Conservation (phyloP, 805 yeast species). For the Saturnispora quitensis region DNA sequence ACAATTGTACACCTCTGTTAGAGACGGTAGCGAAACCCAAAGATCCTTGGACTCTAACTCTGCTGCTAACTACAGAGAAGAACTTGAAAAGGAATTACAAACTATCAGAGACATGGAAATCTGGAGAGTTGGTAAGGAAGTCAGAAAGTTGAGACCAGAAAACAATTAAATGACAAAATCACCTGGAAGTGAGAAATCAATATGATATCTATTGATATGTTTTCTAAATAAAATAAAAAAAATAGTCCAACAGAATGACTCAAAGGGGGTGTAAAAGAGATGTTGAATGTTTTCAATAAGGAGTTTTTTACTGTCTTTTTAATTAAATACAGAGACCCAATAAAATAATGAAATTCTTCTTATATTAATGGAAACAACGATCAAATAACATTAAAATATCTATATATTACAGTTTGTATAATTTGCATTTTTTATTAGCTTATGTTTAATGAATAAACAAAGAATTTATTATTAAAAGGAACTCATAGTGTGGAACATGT, state of each 20-base stretch:
- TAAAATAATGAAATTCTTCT: not conserved
- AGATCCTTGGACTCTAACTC: conserved; percentile 98
- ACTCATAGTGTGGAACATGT: not conserved
- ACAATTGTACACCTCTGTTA: conserved; percentile 90
- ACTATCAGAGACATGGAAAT: conserved; percentile 95
- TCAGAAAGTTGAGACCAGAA: conserved; percentile 99
- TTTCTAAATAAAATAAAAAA: not conserved
- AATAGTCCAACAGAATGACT: not conserved
- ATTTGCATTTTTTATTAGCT: conserved; percentile 1
- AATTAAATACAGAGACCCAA: not conserved
- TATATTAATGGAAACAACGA: not conserved
- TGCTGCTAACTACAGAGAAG: conserved; percentile 94
- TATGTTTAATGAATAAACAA: conserved; percentile 9
- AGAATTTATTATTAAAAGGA: not conserved
- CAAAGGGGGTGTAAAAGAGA: not conserved
- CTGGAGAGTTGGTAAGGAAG: conserved; percentile 99
- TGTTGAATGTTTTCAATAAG: not conserved
- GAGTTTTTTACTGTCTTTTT: not conserved
- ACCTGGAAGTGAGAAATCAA: conserved; percentile 8
- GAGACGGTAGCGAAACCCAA: conserved; percentile 95
- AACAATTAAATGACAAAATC: conserved; percentile 53
- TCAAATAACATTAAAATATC: not conserved
- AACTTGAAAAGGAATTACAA: conserved; percentile 87
- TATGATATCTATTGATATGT: not conserved
- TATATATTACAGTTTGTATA: conserved; percentile 1